A percentile compares a stretch with the other conserved stretches of the same genome.
Conservation (phyloP, 192 early-diverging fungal species). For the Phlyctochytrium bullatum region DNA sequence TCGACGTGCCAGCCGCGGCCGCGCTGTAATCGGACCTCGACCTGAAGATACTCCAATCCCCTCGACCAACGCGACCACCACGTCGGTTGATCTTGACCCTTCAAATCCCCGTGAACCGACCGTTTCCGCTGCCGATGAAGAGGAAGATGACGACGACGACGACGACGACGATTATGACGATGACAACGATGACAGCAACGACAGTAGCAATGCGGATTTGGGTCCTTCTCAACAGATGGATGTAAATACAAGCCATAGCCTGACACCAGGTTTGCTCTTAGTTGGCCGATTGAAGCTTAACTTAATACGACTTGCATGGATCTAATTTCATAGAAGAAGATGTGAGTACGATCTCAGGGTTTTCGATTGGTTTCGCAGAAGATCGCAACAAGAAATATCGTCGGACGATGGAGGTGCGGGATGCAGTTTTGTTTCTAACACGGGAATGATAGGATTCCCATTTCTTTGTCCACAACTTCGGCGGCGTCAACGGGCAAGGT, state of each 20-base stretch:
- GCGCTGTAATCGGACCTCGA: background rate
- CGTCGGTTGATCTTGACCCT: no score
- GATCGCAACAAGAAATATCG: conserved; percentile 89
- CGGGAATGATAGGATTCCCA: conserved; percentile 73
- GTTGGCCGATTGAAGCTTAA: no score
- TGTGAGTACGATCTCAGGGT: conserved; percentile 33
- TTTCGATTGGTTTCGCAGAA: conserved; percentile 71
- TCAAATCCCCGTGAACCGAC: no score
- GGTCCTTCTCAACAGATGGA: background rate
- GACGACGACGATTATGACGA: background rate
- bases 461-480: conserved; percentile 78
- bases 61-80: no score
- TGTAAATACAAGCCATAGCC: no score
- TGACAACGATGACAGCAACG: background rate
- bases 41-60: background rate
- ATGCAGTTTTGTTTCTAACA: background rate
- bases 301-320: no score
- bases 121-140: background rate
- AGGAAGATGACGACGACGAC: background rate
- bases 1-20: background rate
- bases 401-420: conserved; percentile 85
- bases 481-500: conserved; percentile 71
- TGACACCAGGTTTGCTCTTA: no score
- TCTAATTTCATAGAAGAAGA: background rate
- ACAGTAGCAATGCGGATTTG: background rate